Evolutionary conservation across 2,329 filamentous ascomycete genomes (phyloP).

Genomic region (Colletotrichum filicis): DNA sequence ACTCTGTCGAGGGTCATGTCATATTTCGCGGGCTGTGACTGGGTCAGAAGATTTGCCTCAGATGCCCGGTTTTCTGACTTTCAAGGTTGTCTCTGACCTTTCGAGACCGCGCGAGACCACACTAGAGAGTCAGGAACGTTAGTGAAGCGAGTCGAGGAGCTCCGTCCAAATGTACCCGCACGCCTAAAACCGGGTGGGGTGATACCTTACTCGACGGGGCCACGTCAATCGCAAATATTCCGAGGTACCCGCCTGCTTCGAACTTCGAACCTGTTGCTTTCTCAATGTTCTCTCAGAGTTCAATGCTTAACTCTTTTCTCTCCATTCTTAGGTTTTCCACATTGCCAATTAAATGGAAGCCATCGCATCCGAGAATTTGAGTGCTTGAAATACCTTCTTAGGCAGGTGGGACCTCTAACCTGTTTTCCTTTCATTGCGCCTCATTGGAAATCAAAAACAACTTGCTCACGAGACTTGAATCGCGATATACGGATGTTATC

Average conservation of each 20-base stretch:
- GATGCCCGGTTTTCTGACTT: background rate
- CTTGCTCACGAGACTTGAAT: background rate
- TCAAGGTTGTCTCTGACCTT: background rate
- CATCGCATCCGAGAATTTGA: background rate
- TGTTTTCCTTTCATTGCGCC: background rate
- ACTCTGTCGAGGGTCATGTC: background rate
- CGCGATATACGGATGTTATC: background rate
- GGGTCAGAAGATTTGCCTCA: background rate
- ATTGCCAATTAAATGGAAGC: background rate
- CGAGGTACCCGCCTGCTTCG: background rate
- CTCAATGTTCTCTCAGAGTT: no score
- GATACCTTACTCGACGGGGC: background rate
- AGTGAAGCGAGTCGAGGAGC: background rate
- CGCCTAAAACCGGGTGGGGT: background rate
- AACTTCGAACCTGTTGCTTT: background rate
- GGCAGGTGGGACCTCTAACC: background rate
- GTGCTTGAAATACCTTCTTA: background rate
- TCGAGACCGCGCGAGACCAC: background rate
- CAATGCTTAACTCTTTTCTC: background rate
- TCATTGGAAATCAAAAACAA: background rate
- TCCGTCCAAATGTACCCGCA: background rate
- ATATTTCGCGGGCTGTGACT: background rate
- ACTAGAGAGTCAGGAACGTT: background rate
- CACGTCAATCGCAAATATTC: background rate
- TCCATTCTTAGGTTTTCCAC: background rate